phyloP scores from a whole-genome alignment of 768 basidiomycete species.

The Cubamyces sp. region DNA sequence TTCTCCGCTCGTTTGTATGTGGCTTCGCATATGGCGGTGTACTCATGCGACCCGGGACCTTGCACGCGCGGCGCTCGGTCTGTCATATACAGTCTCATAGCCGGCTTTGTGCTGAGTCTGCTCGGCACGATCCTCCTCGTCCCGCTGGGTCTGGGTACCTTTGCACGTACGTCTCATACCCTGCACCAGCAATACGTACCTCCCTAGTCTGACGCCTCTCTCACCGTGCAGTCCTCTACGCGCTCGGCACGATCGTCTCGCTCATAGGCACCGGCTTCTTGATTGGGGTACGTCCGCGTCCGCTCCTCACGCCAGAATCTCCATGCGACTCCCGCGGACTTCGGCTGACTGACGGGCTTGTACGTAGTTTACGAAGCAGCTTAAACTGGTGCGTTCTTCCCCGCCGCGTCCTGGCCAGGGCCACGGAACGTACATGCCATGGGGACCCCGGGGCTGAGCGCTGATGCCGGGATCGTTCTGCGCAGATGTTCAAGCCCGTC shows the following conservation, averaged over 20 bases:
- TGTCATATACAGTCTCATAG: slow-evolving; percentile 53
- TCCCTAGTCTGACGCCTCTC: not conserved
- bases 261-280: slow-evolving; percentile 90
- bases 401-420: not conserved
- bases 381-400: slow-evolving; percentile 65
- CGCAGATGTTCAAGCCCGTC: slow-evolving; percentile 93
- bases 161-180: slow-evolving; percentile 63
- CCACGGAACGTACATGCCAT: too few relatives aligned
- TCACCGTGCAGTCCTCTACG: slow-evolving; percentile 67
- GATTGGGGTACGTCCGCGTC: slow-evolving; percentile 73
- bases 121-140: slow-evolving; percentile 81
- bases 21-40: not conserved
- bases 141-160: slow-evolving; percentile 65
- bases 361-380: slow-evolving; percentile 72
- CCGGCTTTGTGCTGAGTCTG: slow-evolving; percentile 81
- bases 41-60: not conserved
- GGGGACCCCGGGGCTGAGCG: too few relatives aligned
- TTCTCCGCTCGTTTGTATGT: too few relatives aligned
- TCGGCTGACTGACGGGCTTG: slow-evolving; percentile 14
- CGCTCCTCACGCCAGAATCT: not conserved
- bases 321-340: not conserved
- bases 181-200: slow-evolving; percentile 13
- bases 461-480: not conserved
- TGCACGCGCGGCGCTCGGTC: not conserved
- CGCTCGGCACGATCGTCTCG: slow-evolving; percentile 78